Percentiles rank a stretch among this genome's conserved stretches.
Evolutionary conservation across 768 basidiomycete species (phyloP).

Genomic region (Kwoniella sp.): DNA sequence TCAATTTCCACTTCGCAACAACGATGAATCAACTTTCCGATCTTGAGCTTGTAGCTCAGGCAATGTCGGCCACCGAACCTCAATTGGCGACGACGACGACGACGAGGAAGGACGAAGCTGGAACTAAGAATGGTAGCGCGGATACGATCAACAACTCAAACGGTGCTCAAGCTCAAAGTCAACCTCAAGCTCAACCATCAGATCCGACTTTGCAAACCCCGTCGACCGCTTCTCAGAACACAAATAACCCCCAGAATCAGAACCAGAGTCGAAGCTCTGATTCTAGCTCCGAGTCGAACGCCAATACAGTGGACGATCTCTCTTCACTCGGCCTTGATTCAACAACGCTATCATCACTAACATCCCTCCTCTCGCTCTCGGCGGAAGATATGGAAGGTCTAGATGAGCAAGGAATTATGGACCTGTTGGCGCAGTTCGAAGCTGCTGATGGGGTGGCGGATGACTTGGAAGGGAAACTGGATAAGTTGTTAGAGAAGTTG

Average conservation of each 20-base stretch:
- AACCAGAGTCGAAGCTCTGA: no score
- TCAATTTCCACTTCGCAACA: no score
- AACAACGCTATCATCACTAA: conserved; percentile 29
- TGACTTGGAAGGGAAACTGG: conserved; percentile 49
- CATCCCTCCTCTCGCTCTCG: background rate
- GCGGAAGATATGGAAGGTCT: conserved; percentile 10
- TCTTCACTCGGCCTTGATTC: conserved; percentile 13
- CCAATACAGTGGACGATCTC: background rate
- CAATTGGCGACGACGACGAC: conserved; percentile 2
- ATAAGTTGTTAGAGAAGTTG: conserved; percentile 38
- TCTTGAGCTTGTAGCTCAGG: conserved; percentile 51
- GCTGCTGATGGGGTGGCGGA: conserved; percentile 51
- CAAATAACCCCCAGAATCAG: background rate
- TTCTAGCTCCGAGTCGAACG: no score
- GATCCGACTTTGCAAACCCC: background rate
- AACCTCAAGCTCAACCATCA: no score
- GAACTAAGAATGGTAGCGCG: background rate
- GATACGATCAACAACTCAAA: background rate
- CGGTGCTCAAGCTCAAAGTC: background rate
- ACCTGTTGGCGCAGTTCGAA: conserved; percentile 46
- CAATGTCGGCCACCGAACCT: conserved; percentile 34
- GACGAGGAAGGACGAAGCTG: background rate
- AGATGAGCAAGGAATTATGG: conserved; percentile 31
- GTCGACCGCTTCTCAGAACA: background rate
- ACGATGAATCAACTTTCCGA: conserved; percentile 43